Percentiles rank a stretch among this genome's conserved stretches.
Conservation (phyloP, 495 filamentous ascomycete species). For the Penicillium fimorum region DNA sequence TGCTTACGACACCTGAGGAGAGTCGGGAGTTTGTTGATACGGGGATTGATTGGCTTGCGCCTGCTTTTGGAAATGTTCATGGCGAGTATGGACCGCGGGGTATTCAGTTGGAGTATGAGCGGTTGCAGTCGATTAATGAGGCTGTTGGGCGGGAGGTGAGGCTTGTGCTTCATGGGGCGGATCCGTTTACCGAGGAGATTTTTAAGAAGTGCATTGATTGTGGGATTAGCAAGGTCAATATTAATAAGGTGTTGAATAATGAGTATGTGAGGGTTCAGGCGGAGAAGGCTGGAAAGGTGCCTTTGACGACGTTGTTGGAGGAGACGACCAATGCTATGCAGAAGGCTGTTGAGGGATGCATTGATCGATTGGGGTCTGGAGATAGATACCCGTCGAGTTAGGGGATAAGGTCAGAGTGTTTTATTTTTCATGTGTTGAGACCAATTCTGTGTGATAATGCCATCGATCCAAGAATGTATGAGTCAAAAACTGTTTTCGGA, state of each 20-base stretch:
- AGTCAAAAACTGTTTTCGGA: conserved; percentile 3
- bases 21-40: conserved; percentile 73
- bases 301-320: conserved; percentile 69
- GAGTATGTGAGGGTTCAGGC: conserved; percentile 63
- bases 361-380: conserved; percentile 66
- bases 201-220: conserved; percentile 65
- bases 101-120: conserved; percentile 70
- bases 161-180: conserved; percentile 76
- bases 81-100: conserved; percentile 76
- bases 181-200: conserved; percentile 68
- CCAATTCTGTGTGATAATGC: not conserved
- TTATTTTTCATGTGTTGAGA: not conserved
- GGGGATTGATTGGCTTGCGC: conserved; percentile 80
- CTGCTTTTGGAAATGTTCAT: conserved; percentile 85
- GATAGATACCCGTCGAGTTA: conserved; percentile 49
- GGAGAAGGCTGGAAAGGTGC: conserved; percentile 63
- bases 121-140: conserved; percentile 61
- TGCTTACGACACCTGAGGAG: conserved; percentile 77
- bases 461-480: conserved; percentile 6
- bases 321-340: conserved; percentile 72
- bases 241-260: conserved; percentile 79
- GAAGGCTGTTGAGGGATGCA: conserved; percentile 69
- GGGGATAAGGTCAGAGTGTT: not conserved
- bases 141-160: conserved; percentile 60
- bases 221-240: conserved; percentile 77